Evolutionary conservation across 148 eudicot species (phyloP), one percentile per base, ranked within the genome.

Genomic region (Simmondsia chinensis): DNA sequence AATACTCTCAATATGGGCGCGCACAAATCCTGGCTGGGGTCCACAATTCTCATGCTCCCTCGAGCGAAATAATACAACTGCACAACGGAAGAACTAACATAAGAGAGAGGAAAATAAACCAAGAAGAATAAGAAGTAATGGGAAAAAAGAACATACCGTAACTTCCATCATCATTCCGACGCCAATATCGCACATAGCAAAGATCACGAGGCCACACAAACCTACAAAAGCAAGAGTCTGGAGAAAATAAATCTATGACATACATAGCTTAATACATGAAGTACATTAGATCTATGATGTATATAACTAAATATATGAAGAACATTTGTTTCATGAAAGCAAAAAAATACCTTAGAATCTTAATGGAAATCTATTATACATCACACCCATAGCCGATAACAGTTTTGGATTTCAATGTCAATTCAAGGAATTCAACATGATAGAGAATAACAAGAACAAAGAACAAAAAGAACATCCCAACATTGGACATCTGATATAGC

Each of bases 161-260:
- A 63, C 99, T 91, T 50, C 95, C 99, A 69, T 91, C 99, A 51
- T 91, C 99, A 77, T 91, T 91, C 39, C 99, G 94, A 47, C 99
- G 99, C 99, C 99, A 91, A 54, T 91, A 91, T 20, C 99, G 89
- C 50, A 91, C 88, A 67, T 91, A 91, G 59, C 99, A 91, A 50
- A 91, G 94, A 64, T 91, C 99, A 43, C 99, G 95, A 8, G 99
- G 99, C 99, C 99, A 91, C 15, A 86, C 86, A 64, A 86, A 64
- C 85, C 99, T 91, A 73, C 38, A 53, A 44, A 37, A 41, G 45
- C 12, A 39, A 45, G 29, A 46, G 25, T 44, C 34, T 17, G 2
- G 14, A 13, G 8, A 34, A 23, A 32, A 17, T 14, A 23, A 18
- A 32, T 16, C 22, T 7, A 15, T n/a, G n/a, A n/a, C n/a, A n/a